These are phyloP conservation scores for Microdochium bolleyi DNA, from an alignment of 2,329 filamentous ascomycete genomes.

Conservation along the genomic window DNA sequence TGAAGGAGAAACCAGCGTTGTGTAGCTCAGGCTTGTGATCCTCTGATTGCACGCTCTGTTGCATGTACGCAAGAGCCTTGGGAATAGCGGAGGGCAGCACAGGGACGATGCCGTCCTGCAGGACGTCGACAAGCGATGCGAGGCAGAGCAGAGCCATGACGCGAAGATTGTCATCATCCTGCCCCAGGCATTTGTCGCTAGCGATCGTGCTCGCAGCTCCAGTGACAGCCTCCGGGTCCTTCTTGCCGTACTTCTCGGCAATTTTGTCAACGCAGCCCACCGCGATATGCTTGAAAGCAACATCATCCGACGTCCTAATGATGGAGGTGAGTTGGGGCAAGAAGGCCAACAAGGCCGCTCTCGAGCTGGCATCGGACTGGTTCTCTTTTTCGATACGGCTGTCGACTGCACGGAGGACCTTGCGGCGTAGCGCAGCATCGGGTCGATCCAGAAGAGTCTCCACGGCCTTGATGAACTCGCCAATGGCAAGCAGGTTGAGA, in stretches of 20 bases:
- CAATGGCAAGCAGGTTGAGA: slow-evolving; percentile 77
- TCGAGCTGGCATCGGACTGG: slow-evolving; percentile 59
- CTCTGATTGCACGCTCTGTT: slow-evolving; percentile 47
- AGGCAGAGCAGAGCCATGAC: slow-evolving; percentile 84
- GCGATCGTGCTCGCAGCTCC: slow-evolving; percentile 71
- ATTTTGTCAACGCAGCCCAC: slow-evolving; percentile 90
- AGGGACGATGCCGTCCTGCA: slow-evolving; percentile 79
- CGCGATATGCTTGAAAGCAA: slow-evolving; percentile 74
- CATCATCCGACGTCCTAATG: slow-evolving; percentile 63
- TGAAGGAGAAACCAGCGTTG: slow-evolving; percentile 73
- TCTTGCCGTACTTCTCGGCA: slow-evolving; percentile 90
- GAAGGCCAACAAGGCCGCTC: slow-evolving; percentile 68
- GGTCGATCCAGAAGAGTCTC: slow-evolving; percentile 72
- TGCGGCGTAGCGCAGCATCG: slow-evolving; percentile 67
- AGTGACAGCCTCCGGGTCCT: slow-evolving; percentile 69
- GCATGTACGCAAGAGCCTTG: slow-evolving; percentile 63
- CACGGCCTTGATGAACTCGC: slow-evolving; percentile 83
- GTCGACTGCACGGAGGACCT: slow-evolving; percentile 75
- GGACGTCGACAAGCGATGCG: slow-evolving; percentile 79
- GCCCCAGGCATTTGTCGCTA: slow-evolving; percentile 67
- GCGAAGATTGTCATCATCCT: slow-evolving; percentile 62
- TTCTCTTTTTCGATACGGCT: slow-evolving; percentile 67
- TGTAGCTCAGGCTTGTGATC: slow-evolving; percentile 58
- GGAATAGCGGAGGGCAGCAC: slow-evolving; percentile 71
- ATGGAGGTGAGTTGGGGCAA: slow-evolving; percentile 71